Conservation (phyloP, 23 red algal species). For the Agarophyton chilense region DNA sequence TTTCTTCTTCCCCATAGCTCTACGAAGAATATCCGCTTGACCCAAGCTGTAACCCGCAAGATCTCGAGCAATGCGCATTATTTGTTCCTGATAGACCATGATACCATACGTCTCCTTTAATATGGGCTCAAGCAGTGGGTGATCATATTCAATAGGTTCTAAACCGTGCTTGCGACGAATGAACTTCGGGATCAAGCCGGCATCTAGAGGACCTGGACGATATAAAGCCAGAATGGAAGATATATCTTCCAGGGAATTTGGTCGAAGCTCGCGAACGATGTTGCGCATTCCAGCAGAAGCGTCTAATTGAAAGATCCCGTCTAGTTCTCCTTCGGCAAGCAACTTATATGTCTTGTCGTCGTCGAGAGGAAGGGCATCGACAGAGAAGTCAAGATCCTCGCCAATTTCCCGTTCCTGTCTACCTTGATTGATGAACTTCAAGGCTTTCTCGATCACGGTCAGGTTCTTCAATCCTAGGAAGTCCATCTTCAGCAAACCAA, state of each 20-base stretch:
- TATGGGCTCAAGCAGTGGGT: constrained; percentile 86
- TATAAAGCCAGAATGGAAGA: constrained; percentile 94
- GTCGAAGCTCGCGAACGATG: constrained; percentile 90
- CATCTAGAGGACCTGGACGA: constrained; percentile 96
- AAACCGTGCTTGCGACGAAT: constrained; percentile 83
- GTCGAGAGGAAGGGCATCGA: constrained; percentile 70
- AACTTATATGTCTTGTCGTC: constrained; percentile 86
- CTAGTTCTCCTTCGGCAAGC: constrained; percentile 75
- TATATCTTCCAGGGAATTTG: constrained; percentile 86
- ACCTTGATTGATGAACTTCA: constrained; percentile 60
- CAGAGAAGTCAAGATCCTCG: constrained; percentile 67
- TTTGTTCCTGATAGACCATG: constrained; percentile 99
- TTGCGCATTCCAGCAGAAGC: constrained; percentile 91
- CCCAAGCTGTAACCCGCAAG: constrained; percentile 95
- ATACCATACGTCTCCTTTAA: constrained; percentile 93
- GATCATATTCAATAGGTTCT: constrained; percentile 80
- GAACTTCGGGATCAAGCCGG: constrained; percentile 91
- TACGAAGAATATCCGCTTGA: constrained; percentile 92
- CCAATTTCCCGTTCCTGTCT: constrained; percentile 28
- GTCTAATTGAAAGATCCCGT: constrained; percentile 96
- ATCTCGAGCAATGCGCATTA: constrained; percentile 94
- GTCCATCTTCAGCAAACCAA: constrained; percentile 99
- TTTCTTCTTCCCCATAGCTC: constrained; percentile 99
- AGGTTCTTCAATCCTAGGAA: constrained; percentile 93
- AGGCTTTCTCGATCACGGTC: constrained; percentile 82